These are phyloP conservation scores for Phallus indusiatus DNA, from an alignment of 768 basidiomycete genomes.

Conservation along the genomic window DNA sequence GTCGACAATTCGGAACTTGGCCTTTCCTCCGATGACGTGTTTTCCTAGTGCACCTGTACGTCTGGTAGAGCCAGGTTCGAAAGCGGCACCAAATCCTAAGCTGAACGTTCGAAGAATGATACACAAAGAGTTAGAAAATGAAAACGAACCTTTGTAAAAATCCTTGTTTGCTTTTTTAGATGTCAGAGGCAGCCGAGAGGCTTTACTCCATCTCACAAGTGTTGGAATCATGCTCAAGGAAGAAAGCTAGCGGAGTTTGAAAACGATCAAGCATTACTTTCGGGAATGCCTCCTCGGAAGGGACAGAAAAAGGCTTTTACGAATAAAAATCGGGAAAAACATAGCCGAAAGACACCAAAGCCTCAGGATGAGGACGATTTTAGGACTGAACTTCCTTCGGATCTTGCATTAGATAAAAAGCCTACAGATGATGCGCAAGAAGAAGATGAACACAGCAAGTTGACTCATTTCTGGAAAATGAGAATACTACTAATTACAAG, in stretches of 20 bases:
- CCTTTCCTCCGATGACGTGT: conserved; percentile 64
- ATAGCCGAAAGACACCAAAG: conserved; percentile 28
- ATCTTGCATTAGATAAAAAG: conserved; percentile 33
- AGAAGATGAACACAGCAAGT: conserved; percentile 12
- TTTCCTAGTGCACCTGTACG: conserved; percentile 85
- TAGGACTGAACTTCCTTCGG: conserved; percentile 53
- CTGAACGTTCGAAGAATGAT: neutral
- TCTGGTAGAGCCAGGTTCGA: conserved; percentile 66
- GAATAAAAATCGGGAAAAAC: conserved; percentile 19
- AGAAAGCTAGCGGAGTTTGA: conserved; percentile 2
- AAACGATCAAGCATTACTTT: neutral
- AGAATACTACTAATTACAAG: too few species aligned
- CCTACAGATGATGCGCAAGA: conserved; percentile 25
- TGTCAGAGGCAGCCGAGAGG: conserved; percentile 73
- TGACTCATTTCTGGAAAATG: conserved; percentile 11
- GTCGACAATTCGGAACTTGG: conserved; percentile 72
- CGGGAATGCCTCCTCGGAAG: neutral
- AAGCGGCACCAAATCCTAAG: conserved; percentile 74
- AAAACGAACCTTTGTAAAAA: conserved; percentile 80
- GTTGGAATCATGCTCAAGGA: conserved; percentile 54
- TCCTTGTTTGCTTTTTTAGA: conserved; percentile 91
- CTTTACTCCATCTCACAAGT: conserved; percentile 62
- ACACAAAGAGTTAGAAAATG: neutral
- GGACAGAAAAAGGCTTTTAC: neutral
- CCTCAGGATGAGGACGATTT: conserved; percentile 24